phyloP scores from a whole-genome alignment of 2,329 filamentous ascomycete genomes.

The Apiospora malaysiana region DNA sequence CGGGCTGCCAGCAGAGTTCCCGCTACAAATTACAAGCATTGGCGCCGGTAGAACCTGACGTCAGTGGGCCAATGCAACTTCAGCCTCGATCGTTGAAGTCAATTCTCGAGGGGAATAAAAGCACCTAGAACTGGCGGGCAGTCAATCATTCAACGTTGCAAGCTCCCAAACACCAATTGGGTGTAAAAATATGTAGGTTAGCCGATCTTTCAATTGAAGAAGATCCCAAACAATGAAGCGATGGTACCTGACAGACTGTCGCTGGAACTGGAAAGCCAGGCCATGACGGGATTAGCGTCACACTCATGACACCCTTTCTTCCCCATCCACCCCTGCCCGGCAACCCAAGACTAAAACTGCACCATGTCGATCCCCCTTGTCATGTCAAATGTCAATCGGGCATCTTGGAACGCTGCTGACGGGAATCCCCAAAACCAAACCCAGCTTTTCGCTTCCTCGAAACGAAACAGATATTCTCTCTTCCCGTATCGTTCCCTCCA shows the following conservation, averaged over 20 bases:
- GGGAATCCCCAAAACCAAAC: constrained; percentile 15
- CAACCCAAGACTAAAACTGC: neutral
- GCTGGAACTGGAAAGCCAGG: neutral
- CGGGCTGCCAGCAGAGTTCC: constrained; percentile 1
- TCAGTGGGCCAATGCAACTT: neutral
- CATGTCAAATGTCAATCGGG: constrained; percentile 7
- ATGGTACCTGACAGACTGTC: neutral
- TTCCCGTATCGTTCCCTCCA: neutral
- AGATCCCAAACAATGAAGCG: neutral
- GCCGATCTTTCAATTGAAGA: fast-evolving
- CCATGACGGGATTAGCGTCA: constrained; percentile 9
- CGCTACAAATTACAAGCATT: neutral
- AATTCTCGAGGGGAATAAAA: neutral
- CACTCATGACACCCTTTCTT: neutral
- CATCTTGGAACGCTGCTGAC: neutral
- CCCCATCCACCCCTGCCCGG: neutral
- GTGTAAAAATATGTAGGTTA: neutral
- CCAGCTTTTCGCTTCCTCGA: neutral
- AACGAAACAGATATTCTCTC: neutral
- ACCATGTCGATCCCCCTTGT: constrained; percentile 8
- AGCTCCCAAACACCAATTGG: neutral
- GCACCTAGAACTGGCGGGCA: neutral
- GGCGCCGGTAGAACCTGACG: neutral
- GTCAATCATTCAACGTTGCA: neutral
- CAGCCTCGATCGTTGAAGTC: neutral